Percentiles rank a stretch among this genome's conserved stretches.
Conservation (phyloP, 495 filamentous ascomycete species). For the Aspergillus sclerotiicarbonarius region DNA sequence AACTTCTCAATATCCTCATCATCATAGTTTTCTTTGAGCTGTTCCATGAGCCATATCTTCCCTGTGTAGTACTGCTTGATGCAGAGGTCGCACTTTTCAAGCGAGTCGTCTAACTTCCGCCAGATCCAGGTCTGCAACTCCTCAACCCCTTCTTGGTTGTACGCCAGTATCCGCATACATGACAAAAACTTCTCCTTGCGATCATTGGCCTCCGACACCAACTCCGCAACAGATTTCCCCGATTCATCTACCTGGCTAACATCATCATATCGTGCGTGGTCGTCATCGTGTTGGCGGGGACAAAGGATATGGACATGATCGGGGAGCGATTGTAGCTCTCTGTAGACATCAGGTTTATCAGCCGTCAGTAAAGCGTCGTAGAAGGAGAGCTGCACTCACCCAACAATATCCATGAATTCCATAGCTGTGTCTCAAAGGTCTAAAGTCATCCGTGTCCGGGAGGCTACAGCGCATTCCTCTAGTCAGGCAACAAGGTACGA, state of each 20-base stretch:
- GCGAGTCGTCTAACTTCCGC: conserved; percentile 47
- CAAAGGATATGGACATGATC: conserved; percentile 50
- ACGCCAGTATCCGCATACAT: conserved; percentile 66
- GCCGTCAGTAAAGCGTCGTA: neutral
- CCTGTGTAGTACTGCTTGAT: conserved; percentile 76
- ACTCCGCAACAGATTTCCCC: conserved; percentile 32
- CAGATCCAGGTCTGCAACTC: conserved; percentile 59
- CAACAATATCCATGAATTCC: conserved; percentile 45
- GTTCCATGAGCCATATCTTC: conserved; percentile 59
- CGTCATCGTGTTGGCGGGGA: conserved; percentile 46
- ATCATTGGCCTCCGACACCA: conserved; percentile 47
- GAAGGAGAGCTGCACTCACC: conserved; percentile 28
- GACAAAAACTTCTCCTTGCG: conserved; percentile 59
- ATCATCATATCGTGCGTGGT: conserved; percentile 55
- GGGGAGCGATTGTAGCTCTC: conserved; percentile 46
- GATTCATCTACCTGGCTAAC: conserved; percentile 29
- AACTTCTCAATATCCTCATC: conserved; percentile 61
- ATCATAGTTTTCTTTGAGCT: conserved; percentile 60
- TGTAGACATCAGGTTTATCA: conserved; percentile 12
- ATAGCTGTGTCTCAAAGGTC: conserved; percentile 19
- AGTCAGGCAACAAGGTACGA: neutral
- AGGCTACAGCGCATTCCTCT: conserved; percentile 19
- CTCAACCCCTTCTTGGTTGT: conserved; percentile 59
- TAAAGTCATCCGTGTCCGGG: neutral
- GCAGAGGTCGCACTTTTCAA: conserved; percentile 75